These are phyloP conservation scores for Clarireedia paspali DNA, from an alignment of 2,329 filamentous ascomycete genomes.

Conservation along the genomic window DNA sequence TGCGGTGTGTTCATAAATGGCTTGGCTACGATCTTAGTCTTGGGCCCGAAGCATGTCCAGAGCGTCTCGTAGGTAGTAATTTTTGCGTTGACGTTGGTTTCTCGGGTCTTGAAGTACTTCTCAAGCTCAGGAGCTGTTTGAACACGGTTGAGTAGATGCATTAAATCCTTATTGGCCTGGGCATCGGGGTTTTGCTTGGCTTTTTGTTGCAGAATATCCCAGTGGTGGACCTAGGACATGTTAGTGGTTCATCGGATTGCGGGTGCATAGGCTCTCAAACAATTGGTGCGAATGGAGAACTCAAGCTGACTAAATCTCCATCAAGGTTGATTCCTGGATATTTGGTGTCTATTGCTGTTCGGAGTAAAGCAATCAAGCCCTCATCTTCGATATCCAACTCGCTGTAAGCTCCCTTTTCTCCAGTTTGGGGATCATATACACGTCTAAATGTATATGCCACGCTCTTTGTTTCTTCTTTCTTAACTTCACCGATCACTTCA, in stretches of 20 bases:
- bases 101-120: slow-evolving; percentile 9
- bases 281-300: slow-evolving; percentile 1
- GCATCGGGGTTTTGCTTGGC: neutral
- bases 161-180: neutral
- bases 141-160: slow-evolving; percentile 1
- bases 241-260: too few species aligned
- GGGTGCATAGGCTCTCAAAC: neutral
- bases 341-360: neutral
- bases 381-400: neutral
- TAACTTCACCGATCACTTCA: too few species aligned
- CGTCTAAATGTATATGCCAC: neutral
- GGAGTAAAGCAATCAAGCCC: neutral
- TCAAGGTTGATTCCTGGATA: slow-evolving; percentile 2
- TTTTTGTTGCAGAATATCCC: too few species aligned
- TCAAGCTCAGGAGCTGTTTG: slow-evolving; percentile 2
- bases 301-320: slow-evolving; percentile 1
- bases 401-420: neutral
- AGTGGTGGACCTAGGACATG: too few species aligned
- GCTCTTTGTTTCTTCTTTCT: too few species aligned
- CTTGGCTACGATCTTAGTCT: too few species aligned
- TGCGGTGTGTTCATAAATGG: too few species aligned
- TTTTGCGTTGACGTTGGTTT: slow-evolving; percentile 15
- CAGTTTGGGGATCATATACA: neutral
- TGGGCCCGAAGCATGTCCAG: too few species aligned
- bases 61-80: too few species aligned